Evolutionary conservation across 352 stramenopile species (phyloP).

Genomic region (Phytophthora citricola): DNA sequence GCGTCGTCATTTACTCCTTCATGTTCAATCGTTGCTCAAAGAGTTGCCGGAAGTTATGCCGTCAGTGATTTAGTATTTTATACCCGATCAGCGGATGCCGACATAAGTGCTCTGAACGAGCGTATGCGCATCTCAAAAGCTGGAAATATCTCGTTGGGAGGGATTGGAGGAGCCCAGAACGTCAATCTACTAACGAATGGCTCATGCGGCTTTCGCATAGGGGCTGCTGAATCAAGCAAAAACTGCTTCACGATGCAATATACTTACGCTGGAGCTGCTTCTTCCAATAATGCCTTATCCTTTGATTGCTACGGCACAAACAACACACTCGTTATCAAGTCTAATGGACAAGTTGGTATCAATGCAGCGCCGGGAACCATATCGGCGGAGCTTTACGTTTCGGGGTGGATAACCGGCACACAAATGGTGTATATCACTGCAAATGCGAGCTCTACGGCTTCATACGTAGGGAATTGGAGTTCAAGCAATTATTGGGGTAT

Average conservation of each 20-base stretch:
- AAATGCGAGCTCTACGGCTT: background rate
- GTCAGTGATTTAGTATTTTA: background rate
- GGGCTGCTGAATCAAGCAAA: background rate
- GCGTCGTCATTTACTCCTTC: too few species aligned
- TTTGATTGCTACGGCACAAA: background rate
- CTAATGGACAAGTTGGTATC: background rate
- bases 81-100: too few species aligned
- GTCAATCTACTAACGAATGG: background rate
- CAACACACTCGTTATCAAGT: background rate
- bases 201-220: constrained; percentile 3
- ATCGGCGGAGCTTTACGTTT: background rate
- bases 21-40: too few species aligned
- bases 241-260: background rate
- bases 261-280: background rate
- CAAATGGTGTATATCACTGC: background rate
- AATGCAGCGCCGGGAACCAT: background rate
- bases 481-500: constrained; percentile 5
- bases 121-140: background rate
- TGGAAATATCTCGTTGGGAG: constrained; percentile 1
- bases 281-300: background rate
- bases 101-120: background rate
- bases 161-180: background rate
- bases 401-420: background rate
- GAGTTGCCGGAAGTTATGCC: too few species aligned
- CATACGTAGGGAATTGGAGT: constrained; percentile 1